Conservation (phyloP, 208 protist species). For the Borovskyia barvae region DNA sequence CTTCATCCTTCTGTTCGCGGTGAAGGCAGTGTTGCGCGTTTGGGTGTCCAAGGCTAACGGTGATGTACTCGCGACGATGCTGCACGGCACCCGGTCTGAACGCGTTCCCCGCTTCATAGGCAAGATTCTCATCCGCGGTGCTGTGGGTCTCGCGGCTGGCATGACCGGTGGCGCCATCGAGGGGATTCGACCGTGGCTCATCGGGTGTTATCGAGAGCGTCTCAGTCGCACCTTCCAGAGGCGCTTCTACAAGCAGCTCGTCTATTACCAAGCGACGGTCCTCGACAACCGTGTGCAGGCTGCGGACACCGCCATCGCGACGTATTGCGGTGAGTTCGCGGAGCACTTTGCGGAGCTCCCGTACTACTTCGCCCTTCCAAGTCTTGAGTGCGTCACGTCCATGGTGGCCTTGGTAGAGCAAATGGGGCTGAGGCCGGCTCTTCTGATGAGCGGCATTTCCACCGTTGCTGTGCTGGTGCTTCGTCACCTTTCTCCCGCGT, state of each 20-base stretch:
- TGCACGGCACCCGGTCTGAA: slow-evolving; percentile 41
- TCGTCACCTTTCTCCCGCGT: slow-evolving; percentile 56
- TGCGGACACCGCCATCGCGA: slow-evolving; percentile 75
- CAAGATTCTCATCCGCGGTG: slow-evolving; percentile 42
- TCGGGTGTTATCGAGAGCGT: slow-evolving; percentile 79
- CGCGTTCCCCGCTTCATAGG: slow-evolving; percentile 51
- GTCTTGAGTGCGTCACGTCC: slow-evolving; percentile 58
- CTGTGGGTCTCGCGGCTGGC: slow-evolving; percentile 36
- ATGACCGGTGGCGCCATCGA: slow-evolving; percentile 70
- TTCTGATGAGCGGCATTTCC: slow-evolving; percentile 46
- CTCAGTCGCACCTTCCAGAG: slow-evolving; percentile 73
- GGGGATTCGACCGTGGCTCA: slow-evolving; percentile 75
- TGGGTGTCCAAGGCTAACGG: slow-evolving; percentile 63
- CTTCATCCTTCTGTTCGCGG: slow-evolving; percentile 80
- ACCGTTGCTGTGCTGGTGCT: slow-evolving; percentile 55
- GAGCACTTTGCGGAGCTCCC: slow-evolving; percentile 89
- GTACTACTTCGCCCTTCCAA: slow-evolving; percentile 85
- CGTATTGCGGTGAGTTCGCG: slow-evolving; percentile 87
- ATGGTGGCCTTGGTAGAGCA: slow-evolving; percentile 61
- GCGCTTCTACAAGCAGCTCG: slow-evolving; percentile 73
- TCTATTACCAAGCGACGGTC: slow-evolving; percentile 80
- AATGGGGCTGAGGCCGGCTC: slow-evolving; percentile 39
- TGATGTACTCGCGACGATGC: slow-evolving; percentile 62
- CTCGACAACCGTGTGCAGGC: slow-evolving; percentile 75
- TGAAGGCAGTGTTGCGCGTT: slow-evolving; percentile 76